A percentile compares a stretch with the other conserved stretches of the same genome.
phyloP scores from a whole-genome alignment of 768 basidiomycete species.

The Tricholoma terreum region DNA sequence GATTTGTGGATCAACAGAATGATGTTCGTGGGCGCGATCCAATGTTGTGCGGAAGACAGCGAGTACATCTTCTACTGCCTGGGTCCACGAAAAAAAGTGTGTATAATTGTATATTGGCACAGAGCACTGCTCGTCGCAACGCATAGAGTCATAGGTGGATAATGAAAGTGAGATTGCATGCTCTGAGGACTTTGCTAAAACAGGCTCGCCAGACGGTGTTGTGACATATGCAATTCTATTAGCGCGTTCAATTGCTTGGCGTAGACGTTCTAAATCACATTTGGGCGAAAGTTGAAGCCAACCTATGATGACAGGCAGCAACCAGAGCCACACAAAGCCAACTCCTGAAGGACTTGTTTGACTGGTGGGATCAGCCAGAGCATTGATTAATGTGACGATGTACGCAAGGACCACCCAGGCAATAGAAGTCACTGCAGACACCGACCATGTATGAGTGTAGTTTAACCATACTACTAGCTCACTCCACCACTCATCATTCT shows the following conservation, averaged over 20 bases:
- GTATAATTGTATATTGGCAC: constrained; percentile 31
- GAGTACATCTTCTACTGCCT: constrained; percentile 22
- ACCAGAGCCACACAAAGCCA: constrained; percentile 44
- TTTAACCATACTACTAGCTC: constrained; percentile 30
- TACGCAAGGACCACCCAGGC: constrained; percentile 47
- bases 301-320: constrained; percentile 40
- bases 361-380: constrained; percentile 34
- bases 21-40: constrained; percentile 12
- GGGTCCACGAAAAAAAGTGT: constrained; percentile 26
- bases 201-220: constrained; percentile 2
- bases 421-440: too few relatives aligned
- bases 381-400: constrained; percentile 35
- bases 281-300: too few relatives aligned
- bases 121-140: constrained; percentile 19
- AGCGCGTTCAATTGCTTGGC: constrained; percentile 26
- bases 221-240: constrained; percentile 29
- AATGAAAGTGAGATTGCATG: constrained; percentile 22
- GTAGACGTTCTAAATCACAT: constrained; percentile 32
- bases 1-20: constrained; percentile 14
- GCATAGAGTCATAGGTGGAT: constrained; percentile 8
- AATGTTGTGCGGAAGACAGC: constrained; percentile 21
- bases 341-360: too few relatives aligned
- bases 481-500: too few relatives aligned
- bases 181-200: neutral
- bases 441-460: constrained; percentile 35